Base-by-base conservation (phyloP, 805 yeast genomes). In the Candida germanica region DNA sequence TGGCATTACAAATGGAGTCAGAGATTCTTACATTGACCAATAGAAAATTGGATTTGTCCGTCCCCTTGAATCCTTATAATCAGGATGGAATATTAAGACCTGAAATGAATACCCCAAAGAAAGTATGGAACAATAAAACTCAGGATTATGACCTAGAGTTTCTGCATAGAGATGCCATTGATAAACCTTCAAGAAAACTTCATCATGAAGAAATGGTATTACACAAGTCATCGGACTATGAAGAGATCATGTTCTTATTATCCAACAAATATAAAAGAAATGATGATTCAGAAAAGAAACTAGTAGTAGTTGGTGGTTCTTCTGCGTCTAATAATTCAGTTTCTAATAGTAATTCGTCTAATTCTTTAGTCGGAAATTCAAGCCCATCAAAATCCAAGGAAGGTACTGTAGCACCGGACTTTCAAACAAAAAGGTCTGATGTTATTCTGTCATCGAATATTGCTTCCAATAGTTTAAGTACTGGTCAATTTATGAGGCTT, bases 1-100 rank as follows among this genome's bases (percentile, higher is more conserved):
- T 87, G 35, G 83, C 94, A 3, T 67, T 87, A 19, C 81, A 80
- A 36, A 78, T 91, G 75, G 98, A 93, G 60, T 71, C 91, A n/a
- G 96, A 89, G 58, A 77, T 89, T 17, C 64, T 91, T 34, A 75
- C 86, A 0, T 64, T 87, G 31, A 84, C 95, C 3, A 75, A 83
- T 42, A 73, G 98, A 42, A 83, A 87, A 42, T 57, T 91, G 20
- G 82, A 87, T 48, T 62, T 91, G 37, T 71, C 81, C 10, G 87
- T 85, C 1, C 84, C 89, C 0, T 56, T 80, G 42, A 82, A 84
- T 50, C 91, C 89, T 4, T 83, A 76, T 17, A 14, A 16, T 4
- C 61, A 69, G 31, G 74, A 71, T 31, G 73, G 68, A 26, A 62
- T 69, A 24, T 48, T 73, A 3, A 55, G 56, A 36, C 87, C 87